Percentiles rank a stretch among this genome's conserved stretches.
phyloP scores from a whole-genome alignment of 257 asterid species.

The Solanum pinnatisectum region DNA sequence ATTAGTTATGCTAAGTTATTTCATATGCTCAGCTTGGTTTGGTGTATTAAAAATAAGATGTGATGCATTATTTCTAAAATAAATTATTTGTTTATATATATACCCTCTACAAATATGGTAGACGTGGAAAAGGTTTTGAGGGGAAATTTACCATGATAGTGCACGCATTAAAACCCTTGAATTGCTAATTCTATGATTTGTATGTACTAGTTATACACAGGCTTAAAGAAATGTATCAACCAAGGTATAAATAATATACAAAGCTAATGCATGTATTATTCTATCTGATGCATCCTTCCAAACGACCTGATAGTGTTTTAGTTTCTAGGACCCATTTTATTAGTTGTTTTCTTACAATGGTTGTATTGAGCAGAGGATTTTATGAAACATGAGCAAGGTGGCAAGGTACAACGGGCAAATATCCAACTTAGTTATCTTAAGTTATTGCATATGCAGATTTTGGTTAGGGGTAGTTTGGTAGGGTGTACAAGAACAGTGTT shows the following conservation, averaged over 20 bases:
- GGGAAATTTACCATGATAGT: neutral
- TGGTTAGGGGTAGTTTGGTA: neutral
- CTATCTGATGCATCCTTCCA: neutral
- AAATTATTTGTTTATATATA: neutral
- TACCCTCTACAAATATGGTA: neutral
- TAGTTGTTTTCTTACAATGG: neutral
- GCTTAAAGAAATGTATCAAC: neutral
- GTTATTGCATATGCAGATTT: neutral
- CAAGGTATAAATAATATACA: neutral
- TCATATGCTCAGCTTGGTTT: neutral
- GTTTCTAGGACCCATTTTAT: neutral
- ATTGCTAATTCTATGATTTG: neutral
- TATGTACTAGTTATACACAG: neutral
- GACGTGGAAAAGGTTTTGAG: neutral
- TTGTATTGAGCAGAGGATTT: constrained; percentile 58
- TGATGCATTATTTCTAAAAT: neutral
- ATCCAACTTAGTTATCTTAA: constrained; percentile 28
- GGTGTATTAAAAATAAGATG: neutral
- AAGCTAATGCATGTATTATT: neutral
- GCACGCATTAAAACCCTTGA: neutral
- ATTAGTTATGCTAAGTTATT: neutral
- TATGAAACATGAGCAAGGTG: constrained; percentile 80
- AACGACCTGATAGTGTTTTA: neutral
- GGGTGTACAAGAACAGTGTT: neutral
- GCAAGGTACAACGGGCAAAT: constrained; percentile 79